Evolutionary conservation across 2,329 filamentous ascomycete species (phyloP), one percentile per base, ranked within the genome.

Genomic region (Ascochyta lentis): DNA sequence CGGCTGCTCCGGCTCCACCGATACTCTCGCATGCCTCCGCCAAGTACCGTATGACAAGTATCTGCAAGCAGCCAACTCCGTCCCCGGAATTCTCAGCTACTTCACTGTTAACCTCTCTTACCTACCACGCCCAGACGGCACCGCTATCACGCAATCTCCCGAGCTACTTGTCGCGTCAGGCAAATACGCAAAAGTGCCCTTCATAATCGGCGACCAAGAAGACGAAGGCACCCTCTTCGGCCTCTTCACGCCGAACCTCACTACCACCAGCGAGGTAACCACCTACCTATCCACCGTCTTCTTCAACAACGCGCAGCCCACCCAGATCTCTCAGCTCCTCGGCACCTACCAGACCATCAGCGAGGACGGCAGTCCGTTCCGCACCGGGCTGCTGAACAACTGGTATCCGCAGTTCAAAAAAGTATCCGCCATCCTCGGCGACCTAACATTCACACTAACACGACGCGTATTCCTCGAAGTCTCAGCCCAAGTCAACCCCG

Each of bases 211-310:
- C 38, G 84, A 91, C 68, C 89, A 92, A 73, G 89, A 93, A 77
- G 90, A 94, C 68, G 90, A 94, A 73, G 89, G 90, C 16, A 92
- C 90, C 0, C 74, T 93, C 2, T 92, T 93, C 69, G 80, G 86
- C 5, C 79, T 93, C 31, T 87, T 88, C 71, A 88, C 90, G 61
- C 69, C 75, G 29, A 91, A 92, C 70, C 77, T 93, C 46, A 89
- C 84, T 9, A 88, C 81, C 1, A 85, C 81, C 0, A 75, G 76
- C 1, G 75, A 85, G 6, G 63, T 93, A 0, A 80, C 86, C 31
- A 76, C 81, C 16, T 94, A 94, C 67, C 75, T 95, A 22, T 66
- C 76, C 1, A 73, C 83, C 40, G 69, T 84, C 46, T 89, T 85
- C 78, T 92, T 91, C 78, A 73, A 80, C 33, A 71, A 78, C 24